A percentile compares a stretch with the other conserved stretches of the same genome.
These are phyloP conservation scores for Russula sp. DNA, from an alignment of 768 basidiomycete species.

Conservation along the genomic window DNA sequence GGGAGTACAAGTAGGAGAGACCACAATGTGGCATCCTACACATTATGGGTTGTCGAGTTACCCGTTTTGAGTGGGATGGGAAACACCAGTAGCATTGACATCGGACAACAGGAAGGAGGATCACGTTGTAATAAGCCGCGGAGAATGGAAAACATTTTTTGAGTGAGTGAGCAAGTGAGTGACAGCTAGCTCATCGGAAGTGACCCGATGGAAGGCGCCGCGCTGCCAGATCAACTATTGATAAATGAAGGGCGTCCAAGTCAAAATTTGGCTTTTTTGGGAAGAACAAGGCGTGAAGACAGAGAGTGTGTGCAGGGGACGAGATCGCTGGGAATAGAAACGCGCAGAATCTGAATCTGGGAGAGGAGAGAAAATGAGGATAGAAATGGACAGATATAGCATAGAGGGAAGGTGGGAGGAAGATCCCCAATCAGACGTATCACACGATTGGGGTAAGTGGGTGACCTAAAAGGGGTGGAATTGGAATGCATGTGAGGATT, in stretches of 20 bases:
- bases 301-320: neutral
- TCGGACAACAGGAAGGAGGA: neutral
- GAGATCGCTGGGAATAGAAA: neutral
- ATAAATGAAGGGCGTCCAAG: neutral
- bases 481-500: neutral
- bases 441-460: neutral
- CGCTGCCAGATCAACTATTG: neutral
- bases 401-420: neutral
- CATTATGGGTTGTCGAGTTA: neutral
- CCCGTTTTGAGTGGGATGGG: neutral
- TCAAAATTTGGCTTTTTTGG: neutral
- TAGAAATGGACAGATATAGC: neutral
- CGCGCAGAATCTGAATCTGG: neutral
- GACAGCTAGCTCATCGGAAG: neutral
- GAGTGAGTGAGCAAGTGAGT: neutral
- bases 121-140: constrained; percentile 2
- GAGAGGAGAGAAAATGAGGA: neutral
- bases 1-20: neutral
- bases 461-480: neutral
- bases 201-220: constrained; percentile 2
- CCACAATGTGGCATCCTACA: neutral
- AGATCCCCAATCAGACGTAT: neutral
- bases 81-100: neutral
- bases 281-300: neutral
- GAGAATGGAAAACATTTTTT: constrained; percentile 4